Percentiles rank a stretch among this genome's conserved stretches.
phyloP scores from a whole-genome alignment of 495 filamentous ascomycete species.

The Aspergillus avenaceus region DNA sequence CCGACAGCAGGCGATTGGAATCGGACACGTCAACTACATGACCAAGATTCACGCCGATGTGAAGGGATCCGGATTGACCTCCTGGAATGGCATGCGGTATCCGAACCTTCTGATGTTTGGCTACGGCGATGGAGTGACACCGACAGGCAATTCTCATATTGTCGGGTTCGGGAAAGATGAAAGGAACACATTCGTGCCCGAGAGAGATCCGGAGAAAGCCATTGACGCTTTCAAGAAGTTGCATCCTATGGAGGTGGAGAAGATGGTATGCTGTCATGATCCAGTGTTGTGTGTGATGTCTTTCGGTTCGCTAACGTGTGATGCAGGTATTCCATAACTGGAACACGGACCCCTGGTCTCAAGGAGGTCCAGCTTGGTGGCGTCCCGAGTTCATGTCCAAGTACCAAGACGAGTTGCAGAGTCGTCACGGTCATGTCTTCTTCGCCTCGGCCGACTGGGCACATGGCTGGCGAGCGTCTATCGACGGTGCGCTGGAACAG shows the following conservation, averaged over 20 bases:
- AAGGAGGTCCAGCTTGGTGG: slow-evolving; percentile 12
- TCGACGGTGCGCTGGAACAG: slow-evolving; percentile 32
- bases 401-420: slow-evolving; percentile 20
- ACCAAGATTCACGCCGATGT: slow-evolving; percentile 24
- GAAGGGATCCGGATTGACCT: neutral
- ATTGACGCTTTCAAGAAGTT: neutral
- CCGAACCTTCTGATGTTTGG: slow-evolving; percentile 1
- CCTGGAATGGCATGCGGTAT: slow-evolving; percentile 1
- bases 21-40: slow-evolving; percentile 18
- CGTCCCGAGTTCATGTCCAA: slow-evolving; percentile 6
- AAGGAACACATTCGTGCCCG: neutral
- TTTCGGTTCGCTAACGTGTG: too few species aligned
- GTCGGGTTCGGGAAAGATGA: slow-evolving; percentile 9
- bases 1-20: slow-evolving; percentile 14
- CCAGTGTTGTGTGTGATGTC: too few species aligned
- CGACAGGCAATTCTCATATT: slow-evolving; percentile 5
- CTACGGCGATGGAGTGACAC: slow-evolving; percentile 8
- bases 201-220: slow-evolving; percentile 3
- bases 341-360: slow-evolving; percentile 14
- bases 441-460: slow-evolving; percentile 33
- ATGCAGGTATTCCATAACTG: slow-evolving; percentile 18
- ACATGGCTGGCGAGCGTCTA: slow-evolving; percentile 26
- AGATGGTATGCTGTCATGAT: slow-evolving; percentile 1
- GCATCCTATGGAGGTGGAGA: slow-evolving; percentile 4
- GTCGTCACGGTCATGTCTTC: slow-evolving; percentile 16